These are phyloP conservation scores for Dinochytrium kinnereticum DNA, from an alignment of 371 early-diverging fungal genomes.

Conservation along the genomic window DNA sequence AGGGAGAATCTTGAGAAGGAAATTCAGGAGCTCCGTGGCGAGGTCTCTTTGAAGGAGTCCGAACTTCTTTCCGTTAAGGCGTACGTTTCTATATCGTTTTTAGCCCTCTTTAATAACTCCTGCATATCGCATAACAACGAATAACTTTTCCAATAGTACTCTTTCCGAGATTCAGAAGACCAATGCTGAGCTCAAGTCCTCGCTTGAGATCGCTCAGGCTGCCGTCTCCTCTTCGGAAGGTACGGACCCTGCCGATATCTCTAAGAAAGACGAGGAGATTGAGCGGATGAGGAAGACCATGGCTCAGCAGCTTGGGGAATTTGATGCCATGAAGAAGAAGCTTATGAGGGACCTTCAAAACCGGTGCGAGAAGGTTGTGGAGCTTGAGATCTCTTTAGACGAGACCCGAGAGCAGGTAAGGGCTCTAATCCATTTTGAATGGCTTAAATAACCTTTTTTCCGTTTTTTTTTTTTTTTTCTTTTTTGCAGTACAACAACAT, in stretches of 20 bases:
- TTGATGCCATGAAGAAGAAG: slow-evolving; percentile 95
- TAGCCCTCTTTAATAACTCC: background rate
- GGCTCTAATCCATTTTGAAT: too few species aligned
- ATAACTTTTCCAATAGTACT: too few species aligned
- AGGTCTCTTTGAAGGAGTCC: slow-evolving; percentile 71
- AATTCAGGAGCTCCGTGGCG: slow-evolving; percentile 72
- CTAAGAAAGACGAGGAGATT: slow-evolving; percentile 77
- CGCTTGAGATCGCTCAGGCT: slow-evolving; percentile 36
- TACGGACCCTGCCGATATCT: slow-evolving; percentile 20
- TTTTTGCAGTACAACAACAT: slow-evolving; percentile 78
- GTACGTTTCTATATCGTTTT: slow-evolving; percentile 37
- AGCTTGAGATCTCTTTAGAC: slow-evolving; percentile 92
- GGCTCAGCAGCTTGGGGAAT: slow-evolving; percentile 89
- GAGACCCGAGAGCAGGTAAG: slow-evolving; percentile 75
- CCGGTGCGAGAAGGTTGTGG: slow-evolving; percentile 94
- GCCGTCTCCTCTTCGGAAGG: background rate
- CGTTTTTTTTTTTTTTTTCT: background rate
- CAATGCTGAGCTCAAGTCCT: slow-evolving; percentile 69
- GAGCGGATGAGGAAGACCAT: slow-evolving; percentile 88
- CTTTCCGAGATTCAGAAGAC: slow-evolving; percentile 64
- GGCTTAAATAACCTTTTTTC: too few species aligned
- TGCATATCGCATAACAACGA: too few species aligned
- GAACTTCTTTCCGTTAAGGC: slow-evolving; percentile 70
- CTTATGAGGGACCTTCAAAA: slow-evolving; percentile 94
- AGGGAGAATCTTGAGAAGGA: slow-evolving; percentile 78